Base-by-base conservation (phyloP, 2,329 filamentous ascomycete species). In the Huntiella moniliformis region DNA sequence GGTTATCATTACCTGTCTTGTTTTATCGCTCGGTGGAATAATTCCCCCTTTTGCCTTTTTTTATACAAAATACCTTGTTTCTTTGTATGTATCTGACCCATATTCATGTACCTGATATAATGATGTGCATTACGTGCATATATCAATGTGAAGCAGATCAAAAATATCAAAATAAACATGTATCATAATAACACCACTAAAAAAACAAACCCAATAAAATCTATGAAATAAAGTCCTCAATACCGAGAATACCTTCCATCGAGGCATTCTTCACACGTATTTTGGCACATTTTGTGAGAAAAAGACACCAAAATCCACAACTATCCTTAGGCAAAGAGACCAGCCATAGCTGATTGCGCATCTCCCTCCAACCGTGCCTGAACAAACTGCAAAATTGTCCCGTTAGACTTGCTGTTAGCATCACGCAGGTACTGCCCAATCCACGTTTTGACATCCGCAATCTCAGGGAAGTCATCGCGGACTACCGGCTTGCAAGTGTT, bases 381-480 rank as follows among this genome's bases (percentile, higher is more conserved):
- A 45, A 87, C 80, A 57, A 82, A 88, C 48, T 64, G 66, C 22
- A 72, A 74, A 52, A 95, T 71, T 13, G 73, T 71, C 2, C 86
- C 85, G 40, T 68, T 67, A 54, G 85, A 77, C 55, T 78, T 75
- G 56, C 67, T 65, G 60, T 95, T 84, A 5, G 85, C 84, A 33
- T 79, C 74, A 56, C 79, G 79, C 57, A 95, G 65, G 58, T 84
- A 86, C 52, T 72, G 65, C 47, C 81, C 66, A 17, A 94, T 87
- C 88, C 88, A 98, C 59, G 80, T 81, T 45, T 85, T 66, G 50
- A 86, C 82, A 46, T 86, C 79, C 4, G 74, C 71, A 11, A 94
- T 77, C 51, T 95, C 82, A 1, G 87, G 81, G 67, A 86, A 96
- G 15, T 87, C 81, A 58, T 96, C 91, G 44, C 70, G 71, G 1